Evolutionary conservation across 139 green algal species (phyloP), one percentile per base, ranked within the genome.

Genomic region (Cymbomonas tetramitiformis): DNA sequence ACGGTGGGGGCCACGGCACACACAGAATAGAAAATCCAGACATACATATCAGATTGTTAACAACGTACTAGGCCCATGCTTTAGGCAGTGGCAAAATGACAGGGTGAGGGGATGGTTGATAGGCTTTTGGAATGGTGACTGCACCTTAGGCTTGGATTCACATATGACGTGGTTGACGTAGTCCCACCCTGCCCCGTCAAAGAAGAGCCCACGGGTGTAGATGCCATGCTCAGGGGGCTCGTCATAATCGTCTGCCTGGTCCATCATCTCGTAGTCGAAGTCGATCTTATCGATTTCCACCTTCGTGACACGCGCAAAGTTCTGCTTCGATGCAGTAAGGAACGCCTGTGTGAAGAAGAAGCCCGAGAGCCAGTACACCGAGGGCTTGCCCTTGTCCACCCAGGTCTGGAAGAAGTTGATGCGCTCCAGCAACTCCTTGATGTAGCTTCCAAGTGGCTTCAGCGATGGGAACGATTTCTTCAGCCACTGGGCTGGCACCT

Each of bases 341-440:
- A 87, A 87, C 2, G 78, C 82, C 49, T 88, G 81, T 26, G 81
- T 83, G 76, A 89, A 90, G 73, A 73, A 89, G 69, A 90, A 90
- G 51, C 81, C 81, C n/a, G 46, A 74, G 52, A 90, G 77, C 81
- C 81, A 89, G 70, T 80, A 88, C 34, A 76, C 62, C 1, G 71
- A 5, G n/a, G 81, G 81, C 23, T 73, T 64, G 2, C 82, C 81
- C 26, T 70, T 38, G 10, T 73, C 70, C 30, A 89, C 71, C 81
- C 81, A 90, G 0, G 47, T 30, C 25, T 15, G 9, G 31, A 73
- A 48, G 74, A 88, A 79, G 26, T 57, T 49, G 23, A 79, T 30
- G 19, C 81, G 70, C 30, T 80, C 75, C 5, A 78, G 56, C 7
- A 89, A 69, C 51, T 89, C 81, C 2, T 30, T 62, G 40, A 90